Evolutionary conservation across 495 filamentous ascomycete genomes (phyloP).

Genomic region (Penicillium steckii): DNA sequence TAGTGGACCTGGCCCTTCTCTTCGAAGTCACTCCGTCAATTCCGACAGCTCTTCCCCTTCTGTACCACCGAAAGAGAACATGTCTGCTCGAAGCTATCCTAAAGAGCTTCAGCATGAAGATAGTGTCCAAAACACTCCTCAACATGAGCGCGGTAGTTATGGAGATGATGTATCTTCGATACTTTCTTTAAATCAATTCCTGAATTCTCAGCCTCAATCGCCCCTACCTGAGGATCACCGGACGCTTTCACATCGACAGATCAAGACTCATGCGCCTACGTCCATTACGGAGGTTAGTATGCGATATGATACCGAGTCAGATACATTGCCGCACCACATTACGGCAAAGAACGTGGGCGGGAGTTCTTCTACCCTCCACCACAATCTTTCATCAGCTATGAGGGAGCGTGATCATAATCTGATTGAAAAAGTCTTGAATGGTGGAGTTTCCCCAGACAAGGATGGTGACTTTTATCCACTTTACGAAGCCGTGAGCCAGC

Average conservation of each 20-base stretch:
- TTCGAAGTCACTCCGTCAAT: constrained; percentile 1
- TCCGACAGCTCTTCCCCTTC: constrained; percentile 9
- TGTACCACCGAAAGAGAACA: constrained; percentile 14
- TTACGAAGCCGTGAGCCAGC: constrained; percentile 39
- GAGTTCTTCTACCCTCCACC: neutral
- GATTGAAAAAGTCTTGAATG: constrained; percentile 51
- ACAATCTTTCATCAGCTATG: constrained; percentile 28
- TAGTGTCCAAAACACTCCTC: neutral
- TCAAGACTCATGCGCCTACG: neutral
- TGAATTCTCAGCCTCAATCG: neutral
- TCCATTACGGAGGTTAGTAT: constrained; percentile 2
- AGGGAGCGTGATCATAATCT: constrained; percentile 42
- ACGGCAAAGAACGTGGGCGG: neutral
- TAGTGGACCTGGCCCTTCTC: constrained; percentile 3
- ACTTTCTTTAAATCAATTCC: constrained; percentile 15
- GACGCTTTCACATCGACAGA: neutral
- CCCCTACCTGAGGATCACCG: neutral
- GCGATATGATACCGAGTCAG: neutral
- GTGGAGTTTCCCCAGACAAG: constrained; percentile 47
- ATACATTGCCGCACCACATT: neutral
- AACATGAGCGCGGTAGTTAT: constrained; percentile 1
- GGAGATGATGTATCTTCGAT: constrained; percentile 20
- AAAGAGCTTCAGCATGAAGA: neutral
- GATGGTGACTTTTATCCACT: constrained; percentile 35
- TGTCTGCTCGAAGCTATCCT: neutral